Evolutionary conservation across 768 basidiomycete species (phyloP), one percentile per base, ranked within the genome.

Genomic region (Boletus tomentosulus): DNA sequence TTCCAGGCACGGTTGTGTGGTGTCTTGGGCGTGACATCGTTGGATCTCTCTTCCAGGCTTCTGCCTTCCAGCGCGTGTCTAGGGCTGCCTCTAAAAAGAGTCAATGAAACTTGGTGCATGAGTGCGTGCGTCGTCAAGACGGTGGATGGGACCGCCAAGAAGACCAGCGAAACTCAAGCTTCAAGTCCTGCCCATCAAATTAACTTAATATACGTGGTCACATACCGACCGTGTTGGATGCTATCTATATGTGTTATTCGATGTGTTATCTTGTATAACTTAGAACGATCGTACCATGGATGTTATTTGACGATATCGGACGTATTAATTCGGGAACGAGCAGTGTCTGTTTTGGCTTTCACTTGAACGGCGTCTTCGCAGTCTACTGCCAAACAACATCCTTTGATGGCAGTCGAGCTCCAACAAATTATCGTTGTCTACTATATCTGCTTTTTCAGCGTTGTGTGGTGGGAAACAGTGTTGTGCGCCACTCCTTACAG

Each of bases 11-110:
- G 59, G 83, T 92, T 46, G 64, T 84, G 31, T 68, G 70, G 54
- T 76, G 70, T 34, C 76, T 94, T 4, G 84, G 87, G 9, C 77
- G 76, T 60, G 87, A 90, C 62, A 77, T 94, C 43, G 62, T 71
- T 0, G 57, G 67, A 4, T 72, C 80, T 3, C 71, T 89, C 33
- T 56, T 62, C 9, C 27, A 31, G 10, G 44, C 28, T 51, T 57
- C 57, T 10, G 67, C 67, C 16, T 63, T 66, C 28, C 66, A 58
- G 35, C 58, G 54, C 30, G 51, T 53, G 22, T 56, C 51, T 76
- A 70, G 62, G 10, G 58, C 48, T 49, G 62, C 58, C 10, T 66
- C 66, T 48, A 63, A 67, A 37, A 78, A 78, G 67, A 43, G 19
- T 16, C 46, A 60, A 27, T 71, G 35, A 68, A 5, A 12, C 9